Conservation (phyloP, 2,329 filamentous ascomycete species). For the Fusarium goolgardi region DNA sequence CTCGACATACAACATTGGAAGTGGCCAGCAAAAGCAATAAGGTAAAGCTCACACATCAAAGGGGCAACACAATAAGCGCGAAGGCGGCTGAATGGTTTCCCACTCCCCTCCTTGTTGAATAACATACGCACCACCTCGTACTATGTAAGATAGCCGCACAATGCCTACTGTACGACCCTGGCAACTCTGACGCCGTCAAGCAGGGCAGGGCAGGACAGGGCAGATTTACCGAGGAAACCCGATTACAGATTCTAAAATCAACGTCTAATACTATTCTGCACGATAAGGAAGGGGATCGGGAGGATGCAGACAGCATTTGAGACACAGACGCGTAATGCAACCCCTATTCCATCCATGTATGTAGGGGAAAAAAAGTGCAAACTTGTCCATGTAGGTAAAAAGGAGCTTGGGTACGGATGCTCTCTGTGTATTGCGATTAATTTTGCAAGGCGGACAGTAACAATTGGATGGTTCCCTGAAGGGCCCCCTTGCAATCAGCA, state of each 20-base stretch:
- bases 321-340: slow-evolving; percentile 30
- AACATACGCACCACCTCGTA: background rate
- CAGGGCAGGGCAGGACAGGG: background rate
- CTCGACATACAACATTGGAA: background rate
- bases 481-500: slow-evolving; percentile 5
- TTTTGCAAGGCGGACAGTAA: slow-evolving; percentile 8
- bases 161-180: slow-evolving; percentile 1
- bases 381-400: background rate
- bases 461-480: slow-evolving; percentile 11
- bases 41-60: slow-evolving; percentile 1
- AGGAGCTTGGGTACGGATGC: background rate
- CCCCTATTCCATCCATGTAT: slow-evolving; percentile 19
- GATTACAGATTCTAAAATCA: slow-evolving; percentile 7
- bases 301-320: slow-evolving; percentile 8
- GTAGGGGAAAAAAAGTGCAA: background rate
- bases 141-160: slow-evolving; percentile 31
- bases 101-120: slow-evolving; percentile 21
- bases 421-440: background rate
- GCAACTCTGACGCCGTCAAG: slow-evolving; percentile 6
- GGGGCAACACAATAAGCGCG: slow-evolving; percentile 35
- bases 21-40: background rate
- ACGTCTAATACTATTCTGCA: slow-evolving; percentile 4
- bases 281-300: slow-evolving; percentile 12
- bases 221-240: slow-evolving; percentile 18
- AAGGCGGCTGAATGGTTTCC: slow-evolving; percentile 25